phyloP scores from a whole-genome alignment of 2,329 filamentous ascomycete genomes.

The Sporothrix globosa region DNA sequence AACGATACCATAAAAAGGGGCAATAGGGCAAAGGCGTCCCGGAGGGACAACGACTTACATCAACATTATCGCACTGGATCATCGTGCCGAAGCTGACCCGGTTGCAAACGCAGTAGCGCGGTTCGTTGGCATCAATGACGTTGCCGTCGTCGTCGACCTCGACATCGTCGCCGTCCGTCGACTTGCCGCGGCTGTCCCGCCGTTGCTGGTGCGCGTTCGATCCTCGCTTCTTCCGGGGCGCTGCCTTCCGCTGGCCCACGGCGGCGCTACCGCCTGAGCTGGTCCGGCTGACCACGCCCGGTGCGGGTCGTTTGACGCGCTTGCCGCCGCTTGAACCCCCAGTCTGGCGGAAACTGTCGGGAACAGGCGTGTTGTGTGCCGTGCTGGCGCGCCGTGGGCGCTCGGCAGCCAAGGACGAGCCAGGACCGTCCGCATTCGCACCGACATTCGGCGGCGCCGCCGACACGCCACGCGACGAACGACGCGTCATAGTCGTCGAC shows the following conservation, averaged over 20 bases:
- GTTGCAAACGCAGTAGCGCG: slow-evolving; percentile 76
- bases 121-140: slow-evolving; percentile 73
- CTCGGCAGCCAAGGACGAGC: slow-evolving; percentile 51
- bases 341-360: slow-evolving; percentile 50
- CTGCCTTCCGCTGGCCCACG: slow-evolving; percentile 71
- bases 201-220: slow-evolving; percentile 37
- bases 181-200: slow-evolving; percentile 46
- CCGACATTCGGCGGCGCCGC: slow-evolving; percentile 50
- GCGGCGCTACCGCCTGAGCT: slow-evolving; percentile 66
- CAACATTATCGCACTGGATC: slow-evolving; percentile 79
- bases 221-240: slow-evolving; percentile 66
- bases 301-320: slow-evolving; percentile 70
- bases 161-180: slow-evolving; percentile 48
- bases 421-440: slow-evolving; percentile 38
- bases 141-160: slow-evolving; percentile 67
- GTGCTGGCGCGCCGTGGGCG: slow-evolving; percentile 60
- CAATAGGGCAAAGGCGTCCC: no score
- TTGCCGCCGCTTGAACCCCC: slow-evolving; percentile 45
- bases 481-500: slow-evolving; percentile 18
- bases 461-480: slow-evolving; percentile 39
- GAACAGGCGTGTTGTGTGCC: slow-evolving; percentile 60
- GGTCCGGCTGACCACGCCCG: slow-evolving; percentile 68
- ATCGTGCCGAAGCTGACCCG: slow-evolving; percentile 80
- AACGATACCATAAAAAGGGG: background rate
- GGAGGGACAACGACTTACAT: slow-evolving; percentile 56